These are phyloP conservation scores for Musa acuminata DNA, from an alignment of 176 grass and related monocot genomes.

Conservation along the genomic window DNA sequence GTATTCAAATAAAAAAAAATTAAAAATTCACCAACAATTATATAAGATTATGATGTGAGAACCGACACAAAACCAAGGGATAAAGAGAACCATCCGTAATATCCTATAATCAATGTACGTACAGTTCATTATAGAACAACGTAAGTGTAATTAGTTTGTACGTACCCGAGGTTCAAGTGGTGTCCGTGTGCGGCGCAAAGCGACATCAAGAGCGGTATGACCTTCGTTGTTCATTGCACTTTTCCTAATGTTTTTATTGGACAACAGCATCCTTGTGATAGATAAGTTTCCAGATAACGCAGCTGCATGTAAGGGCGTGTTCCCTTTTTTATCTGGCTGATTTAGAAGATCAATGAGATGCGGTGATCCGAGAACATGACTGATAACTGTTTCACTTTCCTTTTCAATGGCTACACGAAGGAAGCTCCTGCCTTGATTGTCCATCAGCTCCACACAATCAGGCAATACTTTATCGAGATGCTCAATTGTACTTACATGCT, in stretches of 20 bases:
- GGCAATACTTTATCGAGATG: neutral
- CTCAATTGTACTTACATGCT: neutral
- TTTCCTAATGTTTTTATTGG: neutral
- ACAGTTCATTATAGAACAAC: too few relatives aligned
- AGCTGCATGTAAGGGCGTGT: neutral
- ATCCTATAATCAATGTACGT: too few relatives aligned
- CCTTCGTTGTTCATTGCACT: neutral
- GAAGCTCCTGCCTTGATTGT: constrained; percentile 2
- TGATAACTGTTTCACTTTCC: too few relatives aligned
- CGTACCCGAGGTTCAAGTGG: accelerated
- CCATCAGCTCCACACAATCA: neutral
- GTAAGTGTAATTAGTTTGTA: too few relatives aligned
- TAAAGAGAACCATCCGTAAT: too few relatives aligned
- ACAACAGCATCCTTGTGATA: neutral
- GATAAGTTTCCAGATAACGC: neutral
- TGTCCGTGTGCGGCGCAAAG: neutral
- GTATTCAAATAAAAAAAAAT: too few relatives aligned
- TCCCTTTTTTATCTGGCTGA: neutral
- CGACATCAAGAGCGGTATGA: neutral
- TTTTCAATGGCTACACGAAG: neutral
- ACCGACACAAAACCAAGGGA: too few relatives aligned
- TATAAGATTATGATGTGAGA: too few relatives aligned
- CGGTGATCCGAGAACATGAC: neutral
- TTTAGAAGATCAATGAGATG: neutral
- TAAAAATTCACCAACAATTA: too few relatives aligned